A percentile compares a stretch with the other conserved stretches of the same genome.
Conservation (phyloP, 768 basidiomycete species). For the Lentinula aciculospora region DNA sequence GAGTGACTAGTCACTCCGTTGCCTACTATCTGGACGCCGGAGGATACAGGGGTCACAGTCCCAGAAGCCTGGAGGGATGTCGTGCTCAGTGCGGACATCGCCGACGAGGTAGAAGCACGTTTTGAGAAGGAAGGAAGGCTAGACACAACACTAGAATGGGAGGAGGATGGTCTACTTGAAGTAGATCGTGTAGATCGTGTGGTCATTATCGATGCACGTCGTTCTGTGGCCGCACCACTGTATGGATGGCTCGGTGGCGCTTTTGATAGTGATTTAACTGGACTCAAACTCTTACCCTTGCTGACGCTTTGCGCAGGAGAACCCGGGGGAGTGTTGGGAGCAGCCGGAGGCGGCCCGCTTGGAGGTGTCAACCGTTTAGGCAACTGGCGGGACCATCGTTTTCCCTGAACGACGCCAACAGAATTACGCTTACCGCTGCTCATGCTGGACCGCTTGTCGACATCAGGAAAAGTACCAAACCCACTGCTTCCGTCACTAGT, state of each 20-base stretch:
- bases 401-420: conserved; percentile 16
- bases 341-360: conserved; percentile 51
- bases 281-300: background rate
- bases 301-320: background rate
- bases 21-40: background rate
- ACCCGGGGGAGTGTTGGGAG: conserved; percentile 25
- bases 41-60: background rate
- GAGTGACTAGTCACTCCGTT: background rate
- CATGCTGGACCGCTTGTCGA: background rate
- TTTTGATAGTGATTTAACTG: background rate
- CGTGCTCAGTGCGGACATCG: conserved; percentile 34
- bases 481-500: background rate
- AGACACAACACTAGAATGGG: conserved; percentile 31
- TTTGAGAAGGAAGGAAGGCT: conserved; percentile 48
- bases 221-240: conserved; percentile 12
- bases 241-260: conserved; percentile 23
- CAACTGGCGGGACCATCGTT: conserved; percentile 52
- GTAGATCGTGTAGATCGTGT: conserved; percentile 21
- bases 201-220: conserved; percentile 19
- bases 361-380: conserved; percentile 55
- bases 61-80: conserved; percentile 33
- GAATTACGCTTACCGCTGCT: conserved; percentile 3
- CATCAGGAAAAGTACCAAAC: background rate
- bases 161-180: background rate
- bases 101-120: conserved; percentile 46